Percentiles rank a stretch among this genome's conserved stretches.
Conservation (phyloP, 1,284 basidiomycete genomes). For the Cutaneotrichosporon sp. region DNA sequence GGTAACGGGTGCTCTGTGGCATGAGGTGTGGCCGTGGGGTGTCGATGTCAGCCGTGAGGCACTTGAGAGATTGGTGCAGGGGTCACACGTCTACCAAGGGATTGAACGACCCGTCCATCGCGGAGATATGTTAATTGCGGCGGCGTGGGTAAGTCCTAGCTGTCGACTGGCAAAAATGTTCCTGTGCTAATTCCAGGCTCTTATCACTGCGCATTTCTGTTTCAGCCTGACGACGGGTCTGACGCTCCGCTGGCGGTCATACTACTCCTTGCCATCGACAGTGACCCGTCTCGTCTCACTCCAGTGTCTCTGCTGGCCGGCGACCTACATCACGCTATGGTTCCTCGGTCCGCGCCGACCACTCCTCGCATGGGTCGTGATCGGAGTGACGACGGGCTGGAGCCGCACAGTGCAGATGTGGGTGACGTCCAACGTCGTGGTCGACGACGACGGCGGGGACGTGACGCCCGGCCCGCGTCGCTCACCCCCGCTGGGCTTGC, state of each 20-base stretch:
- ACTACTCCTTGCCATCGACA: conserved; percentile 49
- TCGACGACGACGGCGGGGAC: conserved; percentile 4
- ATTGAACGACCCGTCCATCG: conserved; percentile 23
- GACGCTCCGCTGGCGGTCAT: conserved; percentile 49
- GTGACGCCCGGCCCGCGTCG: conserved; percentile 8
- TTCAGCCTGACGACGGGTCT: conserved; percentile 49
- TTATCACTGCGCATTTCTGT: conserved; percentile 48
- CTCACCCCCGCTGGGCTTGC: conserved; percentile 7
- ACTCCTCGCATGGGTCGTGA: conserved; percentile 49
- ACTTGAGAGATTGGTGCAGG: conserved; percentile 35
- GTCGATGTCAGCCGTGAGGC: conserved; percentile 38
- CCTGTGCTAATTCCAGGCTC: conserved; percentile 28
- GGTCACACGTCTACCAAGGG: conserved; percentile 21
- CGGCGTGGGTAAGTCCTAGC: conserved; percentile 36
- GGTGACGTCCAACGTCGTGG: conserved; percentile 48
- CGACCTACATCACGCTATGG: conserved; percentile 47
- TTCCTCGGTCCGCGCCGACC: conserved; percentile 42
- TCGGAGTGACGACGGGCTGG: conserved; percentile 48
- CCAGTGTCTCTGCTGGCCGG: conserved; percentile 51
- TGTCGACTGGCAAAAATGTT: not conserved
- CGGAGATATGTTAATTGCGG: conserved; percentile 38
- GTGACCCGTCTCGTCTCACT: conserved; percentile 49
- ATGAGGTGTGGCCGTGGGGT: conserved; percentile 45
- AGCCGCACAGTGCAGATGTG: conserved; percentile 48
- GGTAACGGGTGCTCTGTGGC: conserved; percentile 30